A percentile compares a stretch with the other conserved stretches of the same genome.
These are phyloP conservation scores for Phytophthora constricta DNA, from an alignment of 352 stramenopile species.

Conservation along the genomic window DNA sequence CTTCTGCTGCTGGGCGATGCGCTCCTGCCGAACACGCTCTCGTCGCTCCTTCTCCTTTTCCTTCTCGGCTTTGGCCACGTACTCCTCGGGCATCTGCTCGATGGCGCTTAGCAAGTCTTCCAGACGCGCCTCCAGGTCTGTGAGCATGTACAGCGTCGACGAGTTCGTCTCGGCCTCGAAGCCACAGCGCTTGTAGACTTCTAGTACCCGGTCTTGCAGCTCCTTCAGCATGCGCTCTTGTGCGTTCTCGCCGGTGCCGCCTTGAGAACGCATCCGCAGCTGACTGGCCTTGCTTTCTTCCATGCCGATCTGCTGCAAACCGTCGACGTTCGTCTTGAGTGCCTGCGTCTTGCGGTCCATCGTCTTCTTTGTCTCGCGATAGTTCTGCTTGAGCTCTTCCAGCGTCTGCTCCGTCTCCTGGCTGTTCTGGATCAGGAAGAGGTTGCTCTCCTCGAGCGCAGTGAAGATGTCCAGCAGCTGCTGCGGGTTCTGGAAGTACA, in stretches of 20 bases:
- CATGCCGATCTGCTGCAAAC: conserved; percentile 84
- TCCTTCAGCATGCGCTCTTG: conserved; percentile 92
- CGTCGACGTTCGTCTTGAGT: conserved; percentile 90
- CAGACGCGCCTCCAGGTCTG: conserved; percentile 90
- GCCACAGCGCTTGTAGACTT: conserved; percentile 93
- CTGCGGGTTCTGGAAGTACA: conserved; percentile 95
- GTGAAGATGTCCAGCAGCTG: conserved; percentile 96
- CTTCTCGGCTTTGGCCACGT: conserved; percentile 94
- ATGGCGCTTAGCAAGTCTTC: conserved; percentile 93
- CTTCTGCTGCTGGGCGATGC: conserved; percentile 92
- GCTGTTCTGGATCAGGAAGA: conserved; percentile 96
- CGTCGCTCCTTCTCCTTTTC: conserved; percentile 95
- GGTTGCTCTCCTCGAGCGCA: conserved; percentile 94
- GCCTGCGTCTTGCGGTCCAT: conserved; percentile 90
- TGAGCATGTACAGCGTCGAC: conserved; percentile 94
- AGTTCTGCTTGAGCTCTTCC: conserved; percentile 94
- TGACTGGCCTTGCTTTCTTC: conserved; percentile 89
- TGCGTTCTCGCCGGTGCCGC: conserved; percentile 81
- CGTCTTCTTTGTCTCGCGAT: conserved; percentile 88
- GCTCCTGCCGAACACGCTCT: conserved; percentile 91
- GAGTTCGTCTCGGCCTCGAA: conserved; percentile 94
- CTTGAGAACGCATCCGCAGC: conserved; percentile 69
- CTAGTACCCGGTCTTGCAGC: conserved; percentile 86
- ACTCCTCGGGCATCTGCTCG: conserved; percentile 94
- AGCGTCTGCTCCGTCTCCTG: conserved; percentile 95